Evolutionary conservation across 2,329 filamentous ascomycete species (phyloP).

Genomic region (Trichoderma oligosporum): DNA sequence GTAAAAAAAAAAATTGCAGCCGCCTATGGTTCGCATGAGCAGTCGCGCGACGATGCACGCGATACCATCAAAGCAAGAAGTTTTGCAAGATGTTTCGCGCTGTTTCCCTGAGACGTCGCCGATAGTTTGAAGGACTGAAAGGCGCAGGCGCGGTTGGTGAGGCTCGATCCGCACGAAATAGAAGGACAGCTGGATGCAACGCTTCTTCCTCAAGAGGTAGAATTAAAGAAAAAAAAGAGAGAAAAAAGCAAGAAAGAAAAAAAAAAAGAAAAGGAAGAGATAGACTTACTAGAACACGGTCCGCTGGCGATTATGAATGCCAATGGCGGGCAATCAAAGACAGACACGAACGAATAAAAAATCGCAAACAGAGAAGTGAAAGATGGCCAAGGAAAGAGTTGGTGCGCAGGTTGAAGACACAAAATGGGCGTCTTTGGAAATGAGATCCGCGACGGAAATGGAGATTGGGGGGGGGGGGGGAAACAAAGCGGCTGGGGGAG

Average conservation of each 20-base stretch:
- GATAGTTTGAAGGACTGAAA: neutral
- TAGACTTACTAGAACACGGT: conserved; percentile 17
- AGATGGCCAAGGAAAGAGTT: conserved; percentile 21
- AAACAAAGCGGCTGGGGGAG: conserved; percentile 19
- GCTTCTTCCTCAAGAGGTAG: neutral
- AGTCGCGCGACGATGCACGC: conserved; percentile 9
- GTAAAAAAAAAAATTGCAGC: neutral
- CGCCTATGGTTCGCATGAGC: neutral
- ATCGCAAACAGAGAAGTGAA: conserved; percentile 20
- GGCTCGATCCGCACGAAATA: conserved; percentile 4
- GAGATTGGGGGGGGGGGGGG: conserved; percentile 18
- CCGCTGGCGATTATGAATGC: conserved; percentile 21
- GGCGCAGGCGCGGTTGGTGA: conserved; percentile 12
- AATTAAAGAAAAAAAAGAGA: neutral
- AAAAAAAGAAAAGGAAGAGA: neutral
- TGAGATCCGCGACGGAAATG: conserved; percentile 21
- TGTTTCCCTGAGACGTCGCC: conserved; percentile 5
- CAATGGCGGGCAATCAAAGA: conserved; percentile 21
- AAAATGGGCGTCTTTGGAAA: conserved; percentile 20
- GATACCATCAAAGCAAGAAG: neutral
- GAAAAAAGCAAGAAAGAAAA: conserved; percentile 2
- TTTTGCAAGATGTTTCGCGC: neutral
- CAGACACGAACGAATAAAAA: conserved; percentile 21
- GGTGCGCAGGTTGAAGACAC: conserved; percentile 18
- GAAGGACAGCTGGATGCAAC: conserved; percentile 11